Evolutionary conservation across 2,329 filamentous ascomycete genomes (phyloP), one percentile per base, ranked within the genome.

Genomic region (Xylaria multiplex): DNA sequence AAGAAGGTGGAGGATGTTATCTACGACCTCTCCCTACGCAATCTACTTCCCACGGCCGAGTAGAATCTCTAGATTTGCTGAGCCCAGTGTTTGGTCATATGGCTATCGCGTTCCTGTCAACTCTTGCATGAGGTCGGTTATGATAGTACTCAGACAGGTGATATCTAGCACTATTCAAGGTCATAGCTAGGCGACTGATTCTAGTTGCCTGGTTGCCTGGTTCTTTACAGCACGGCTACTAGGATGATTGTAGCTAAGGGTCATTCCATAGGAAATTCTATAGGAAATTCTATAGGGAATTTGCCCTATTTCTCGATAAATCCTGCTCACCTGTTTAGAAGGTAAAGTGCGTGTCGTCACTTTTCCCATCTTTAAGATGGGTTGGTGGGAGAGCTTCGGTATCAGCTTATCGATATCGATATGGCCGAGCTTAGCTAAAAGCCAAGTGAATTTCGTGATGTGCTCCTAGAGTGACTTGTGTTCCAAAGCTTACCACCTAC

Each of bases 1-100:
- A 99, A 98, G 85, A 95, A 97, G 78, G 93, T 97, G 13, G 96
- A 99, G 83, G 96, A 98, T 77, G 93, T 99, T 13, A 95, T 98
- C 57, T 99, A 99, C 76, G 96, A 99, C 78, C 82, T 99, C 63
- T 95, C 92, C 27, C 81, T 99, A 76, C 87, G 96, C 65, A 95
- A 96, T 57, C 79, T 98, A 75, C 85, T 96, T 55, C 88, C 90
- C 50, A 83, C 85, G 70, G 14, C 64, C 7, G 72, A 74, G 59
- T 68, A 37, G 60, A 52, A 3, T 50, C 30, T 24, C 3, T 11
- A 37, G 16, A 37, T 9, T 24, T 46, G 40, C 24, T 8, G 32
- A 54, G 42, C 19, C 24, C 24, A 50, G 1, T 13, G 6, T 46
- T 22, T 4, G 11, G 16, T 40, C 19, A 8, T 11, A 19, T 27